Percentiles rank a stretch among this genome's conserved stretches.
Evolutionary conservation across 176 grass and related monocot species (phyloP).

Genomic region (Eremochloa ophiuroides): DNA sequence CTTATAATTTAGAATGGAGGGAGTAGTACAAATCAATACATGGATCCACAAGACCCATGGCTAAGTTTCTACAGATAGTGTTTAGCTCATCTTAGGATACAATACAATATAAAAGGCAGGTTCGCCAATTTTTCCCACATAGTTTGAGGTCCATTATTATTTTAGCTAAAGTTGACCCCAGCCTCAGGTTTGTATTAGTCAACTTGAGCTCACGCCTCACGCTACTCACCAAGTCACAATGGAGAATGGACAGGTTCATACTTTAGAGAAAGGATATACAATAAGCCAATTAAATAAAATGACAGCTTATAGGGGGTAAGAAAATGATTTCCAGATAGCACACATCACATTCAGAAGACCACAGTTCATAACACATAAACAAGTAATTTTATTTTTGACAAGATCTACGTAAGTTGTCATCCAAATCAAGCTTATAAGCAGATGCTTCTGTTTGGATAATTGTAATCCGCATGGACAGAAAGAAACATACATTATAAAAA

Average conservation of each 20-base stretch:
- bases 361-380: background rate
- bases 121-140: background rate
- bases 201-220: background rate
- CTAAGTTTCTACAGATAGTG: slow-evolving; percentile 12
- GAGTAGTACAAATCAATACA: background rate
- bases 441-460: background rate
- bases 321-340: background rate
- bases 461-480: slow-evolving; percentile 8
- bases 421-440: background rate
- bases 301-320: background rate
- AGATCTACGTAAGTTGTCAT: background rate
- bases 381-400: background rate
- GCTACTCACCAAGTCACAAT: background rate
- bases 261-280: background rate
- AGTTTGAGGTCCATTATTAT: background rate
- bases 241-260: background rate
- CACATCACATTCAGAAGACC: background rate
- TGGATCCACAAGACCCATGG: background rate
- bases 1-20: no score
- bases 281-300: background rate
- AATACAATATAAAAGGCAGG: background rate
- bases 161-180: background rate
- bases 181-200: background rate
- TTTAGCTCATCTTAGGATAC: background rate
- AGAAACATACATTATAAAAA: slow-evolving; percentile 2